Conservation (phyloP, 2,329 filamentous ascomycete species). For the Westerdykella sp. region DNA sequence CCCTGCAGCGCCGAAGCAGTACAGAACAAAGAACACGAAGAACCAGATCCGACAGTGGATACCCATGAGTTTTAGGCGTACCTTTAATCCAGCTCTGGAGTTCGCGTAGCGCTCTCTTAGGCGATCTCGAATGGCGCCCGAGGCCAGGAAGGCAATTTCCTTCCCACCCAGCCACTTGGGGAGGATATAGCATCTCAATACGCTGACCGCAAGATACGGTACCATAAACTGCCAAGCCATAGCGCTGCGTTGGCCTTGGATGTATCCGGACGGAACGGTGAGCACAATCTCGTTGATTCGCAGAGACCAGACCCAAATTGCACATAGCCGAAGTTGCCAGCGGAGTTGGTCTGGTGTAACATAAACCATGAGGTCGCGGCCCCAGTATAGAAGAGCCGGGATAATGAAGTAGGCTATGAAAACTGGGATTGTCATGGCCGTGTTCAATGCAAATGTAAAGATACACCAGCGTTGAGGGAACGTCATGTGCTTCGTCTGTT, state of each 20-base stretch:
- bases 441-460: conserved; percentile 8
- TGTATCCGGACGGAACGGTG: conserved; percentile 8
- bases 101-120: conserved; percentile 10
- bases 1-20: conserved; percentile 4
- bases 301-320: conserved; percentile 4
- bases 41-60: conserved; percentile 6
- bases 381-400: conserved; percentile 7
- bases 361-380: conserved; percentile 8
- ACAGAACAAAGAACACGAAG: conserved; percentile 7
- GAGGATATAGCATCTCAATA: conserved; percentile 11
- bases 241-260: conserved; percentile 7
- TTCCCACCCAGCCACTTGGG: conserved; percentile 13
- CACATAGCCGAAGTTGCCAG: conserved; percentile 9
- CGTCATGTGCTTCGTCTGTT: conserved; percentile 4
- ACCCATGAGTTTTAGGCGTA: conserved; percentile 5
- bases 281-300: conserved; percentile 8
- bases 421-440: conserved; percentile 6
- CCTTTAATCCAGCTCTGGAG: conserved; percentile 4
- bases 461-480: conserved; percentile 8
- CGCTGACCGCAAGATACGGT: conserved; percentile 11
- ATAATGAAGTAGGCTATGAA: conserved; percentile 9
- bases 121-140: conserved; percentile 7
- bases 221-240: conserved; percentile 10
- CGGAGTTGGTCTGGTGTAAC: conserved; percentile 5
- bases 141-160: conserved; percentile 6